These are phyloP conservation scores for Naganishia vishniacii DNA, from an alignment of 768 basidiomycete genomes.

Conservation along the genomic window DNA sequence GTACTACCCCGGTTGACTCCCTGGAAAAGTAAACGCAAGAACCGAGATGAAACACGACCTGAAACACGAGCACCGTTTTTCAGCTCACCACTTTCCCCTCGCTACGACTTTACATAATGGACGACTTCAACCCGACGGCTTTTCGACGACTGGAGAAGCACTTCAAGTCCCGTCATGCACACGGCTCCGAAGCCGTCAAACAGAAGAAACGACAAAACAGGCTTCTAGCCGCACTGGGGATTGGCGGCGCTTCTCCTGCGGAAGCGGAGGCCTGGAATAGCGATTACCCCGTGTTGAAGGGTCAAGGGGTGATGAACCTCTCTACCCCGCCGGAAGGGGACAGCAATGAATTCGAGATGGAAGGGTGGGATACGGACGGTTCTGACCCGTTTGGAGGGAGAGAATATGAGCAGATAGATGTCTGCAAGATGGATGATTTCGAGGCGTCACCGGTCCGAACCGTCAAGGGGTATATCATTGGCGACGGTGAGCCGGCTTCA, in stretches of 20 bases:
- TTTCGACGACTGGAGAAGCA: constrained; percentile 25
- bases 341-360: constrained; percentile 37
- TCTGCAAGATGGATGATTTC: constrained; percentile 31
- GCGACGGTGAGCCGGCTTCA: constrained; percentile 32
- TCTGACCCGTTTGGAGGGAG: constrained; percentile 17
- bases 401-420: constrained; percentile 12
- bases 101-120: neutral
- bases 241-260: neutral
- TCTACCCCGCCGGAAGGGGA: constrained; percentile 35
- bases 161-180: constrained; percentile 22
- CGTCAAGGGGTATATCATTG: constrained; percentile 29
- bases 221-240: neutral
- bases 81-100: neutral
- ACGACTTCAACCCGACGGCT: constrained; percentile 15
- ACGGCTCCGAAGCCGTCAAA: constrained; percentile 7
- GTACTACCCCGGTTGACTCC: neutral
- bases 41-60: neutral
- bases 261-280: neutral
- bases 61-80: neutral
- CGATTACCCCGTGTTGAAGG: constrained; percentile 25
- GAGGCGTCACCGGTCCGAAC: constrained; percentile 18
- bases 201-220: neutral
- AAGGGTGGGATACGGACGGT: constrained; percentile 40
- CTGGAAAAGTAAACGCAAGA: neutral
- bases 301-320: constrained; percentile 36